Base-by-base conservation (phyloP, 2,329 filamentous ascomycete species). In the Chrysosphaeria jannelii region DNA sequence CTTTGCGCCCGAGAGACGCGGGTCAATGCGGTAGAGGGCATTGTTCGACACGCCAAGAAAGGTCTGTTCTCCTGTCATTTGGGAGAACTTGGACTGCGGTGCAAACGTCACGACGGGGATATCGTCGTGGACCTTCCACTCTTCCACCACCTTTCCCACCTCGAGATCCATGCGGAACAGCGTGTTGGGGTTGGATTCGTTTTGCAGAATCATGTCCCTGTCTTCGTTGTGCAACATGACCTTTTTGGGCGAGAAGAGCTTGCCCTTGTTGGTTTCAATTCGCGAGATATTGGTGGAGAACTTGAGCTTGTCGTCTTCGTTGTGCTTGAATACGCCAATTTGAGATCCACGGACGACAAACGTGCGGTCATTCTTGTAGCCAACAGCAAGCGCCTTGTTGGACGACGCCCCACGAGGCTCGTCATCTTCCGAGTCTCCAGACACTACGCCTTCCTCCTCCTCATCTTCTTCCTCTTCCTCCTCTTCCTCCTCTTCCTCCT, bases 321-420 rank as follows among this genome's bases (percentile, higher is more conserved):
- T 90, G 39, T 97, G 85, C 44, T 88, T 93, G 58, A 97, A 97
- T 19, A 97, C 85, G 25, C 85, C 85, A 41, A 97, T 97, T 56
- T 93, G 91, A 35, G 79, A 85, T 15, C 85, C 85, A 31, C 85
- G 70, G 20, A 97, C 78, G 27, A 97, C 85, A 35, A 93, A 97
- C 0, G 85, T 93, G 28, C 85, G 64, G 40, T 97, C 85, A 33
- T 91, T 72, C 45, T 89, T 93, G 48, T 90, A 90, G 26, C 85
- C 85, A 24, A 97, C 85, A 8, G 85, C 85, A 25, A 97, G 57
- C 38, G 78, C 88, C 50, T 93, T 97, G 36, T 88, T 79, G 20
- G 69, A 70, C 33, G 85, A 72, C 25, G 66, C 51, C 22, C 74
- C 63, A 28, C 46, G 51, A 5, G 60, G 61, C 15, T 63, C 53